Percentiles rank a stretch among this genome's conserved stretches.
Evolutionary conservation across 768 basidiomycete species (phyloP).

Genomic region (Lactarius vividus): DNA sequence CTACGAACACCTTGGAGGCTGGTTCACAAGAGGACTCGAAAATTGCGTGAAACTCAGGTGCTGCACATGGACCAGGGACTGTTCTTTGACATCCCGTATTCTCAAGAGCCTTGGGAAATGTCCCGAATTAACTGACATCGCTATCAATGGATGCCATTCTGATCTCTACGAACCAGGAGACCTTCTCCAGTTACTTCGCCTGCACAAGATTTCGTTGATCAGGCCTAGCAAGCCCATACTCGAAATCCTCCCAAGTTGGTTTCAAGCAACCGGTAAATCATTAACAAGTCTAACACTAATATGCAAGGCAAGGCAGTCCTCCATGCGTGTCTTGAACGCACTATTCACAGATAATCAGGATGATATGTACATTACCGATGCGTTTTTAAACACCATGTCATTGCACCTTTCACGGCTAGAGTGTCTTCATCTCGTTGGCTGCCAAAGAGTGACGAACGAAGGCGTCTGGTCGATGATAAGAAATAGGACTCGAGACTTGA

Average conservation of each 20-base stretch:
- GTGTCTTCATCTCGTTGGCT: conserved; percentile 61
- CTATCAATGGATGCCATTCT: conserved; percentile 67
- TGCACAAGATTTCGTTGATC: conserved; percentile 62
- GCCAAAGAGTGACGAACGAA: conserved; percentile 60
- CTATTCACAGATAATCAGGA: conserved; percentile 38
- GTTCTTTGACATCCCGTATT: conserved; percentile 60
- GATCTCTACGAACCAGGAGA: conserved; percentile 51
- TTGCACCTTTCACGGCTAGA: conserved; percentile 50
- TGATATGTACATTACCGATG: conserved; percentile 58
- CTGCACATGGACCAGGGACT: conserved; percentile 81
- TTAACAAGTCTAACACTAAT: conserved; percentile 61
- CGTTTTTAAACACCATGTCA: conserved; percentile 48
- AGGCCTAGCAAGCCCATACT: conserved; percentile 67
- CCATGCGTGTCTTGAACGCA: neutral
- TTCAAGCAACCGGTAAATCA: conserved; percentile 41
- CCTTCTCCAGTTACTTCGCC: conserved; percentile 48
- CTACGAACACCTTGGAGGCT: conserved; percentile 36
- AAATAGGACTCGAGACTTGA: conserved; percentile 45
- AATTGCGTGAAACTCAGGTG: conserved; percentile 61
- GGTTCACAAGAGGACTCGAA: conserved; percentile 49
- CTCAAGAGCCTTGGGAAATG: conserved; percentile 50
- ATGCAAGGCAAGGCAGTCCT: conserved; percentile 54
- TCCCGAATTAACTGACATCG: conserved; percentile 50
- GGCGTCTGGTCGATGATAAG: conserved; percentile 55
- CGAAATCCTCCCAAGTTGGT: conserved; percentile 50